Percentiles rank a stretch among this genome's conserved stretches.
Evolutionary conservation across 2,329 filamentous ascomycete species (phyloP).

Genomic region (Myotisia sp.): DNA sequence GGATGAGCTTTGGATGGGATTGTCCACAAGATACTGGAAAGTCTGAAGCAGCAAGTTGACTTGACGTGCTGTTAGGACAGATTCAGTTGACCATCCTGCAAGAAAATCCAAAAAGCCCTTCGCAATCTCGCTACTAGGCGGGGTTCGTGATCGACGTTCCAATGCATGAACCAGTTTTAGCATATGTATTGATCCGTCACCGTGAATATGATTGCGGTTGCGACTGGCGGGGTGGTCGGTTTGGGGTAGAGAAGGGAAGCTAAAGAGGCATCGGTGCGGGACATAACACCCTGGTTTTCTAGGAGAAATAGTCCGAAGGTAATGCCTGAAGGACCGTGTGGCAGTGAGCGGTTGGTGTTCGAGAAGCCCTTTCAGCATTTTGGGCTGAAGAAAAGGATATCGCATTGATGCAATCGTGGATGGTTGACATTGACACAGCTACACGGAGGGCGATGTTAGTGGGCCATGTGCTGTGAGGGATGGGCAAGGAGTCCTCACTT

Average conservation of each 20-base stretch:
- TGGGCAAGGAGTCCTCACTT: neutral
- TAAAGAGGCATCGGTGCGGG: conserved; percentile 30
- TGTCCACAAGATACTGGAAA: conserved; percentile 42
- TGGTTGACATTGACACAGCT: conserved; percentile 2
- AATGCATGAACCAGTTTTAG: conserved; percentile 52
- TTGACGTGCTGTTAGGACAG: conserved; percentile 49
- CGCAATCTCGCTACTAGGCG: conserved; percentile 47
- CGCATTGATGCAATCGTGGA: conserved; percentile 1
- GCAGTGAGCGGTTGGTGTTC: conserved; percentile 31
- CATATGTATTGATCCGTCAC: conserved; percentile 52
- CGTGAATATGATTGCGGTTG: conserved; percentile 2
- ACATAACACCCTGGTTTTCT: conserved; percentile 15
- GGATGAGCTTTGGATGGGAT: conserved; percentile 9
- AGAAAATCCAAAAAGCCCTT: conserved; percentile 54
- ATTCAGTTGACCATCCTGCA: conserved; percentile 36
- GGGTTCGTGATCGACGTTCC: conserved; percentile 50
- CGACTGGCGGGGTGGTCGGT: conserved; percentile 27
- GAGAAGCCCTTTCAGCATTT: conserved; percentile 32
- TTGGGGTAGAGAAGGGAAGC: conserved; percentile 26
- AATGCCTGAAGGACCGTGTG: conserved; percentile 24
- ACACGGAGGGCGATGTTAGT: neutral
- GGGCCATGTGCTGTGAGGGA: neutral
- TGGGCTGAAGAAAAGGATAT: neutral
- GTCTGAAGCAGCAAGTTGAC: conserved; percentile 47
- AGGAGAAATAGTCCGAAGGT: conserved; percentile 11